Conservation (phyloP, 169 alveolate genomes). For the Cystoisospora suis region DNA sequence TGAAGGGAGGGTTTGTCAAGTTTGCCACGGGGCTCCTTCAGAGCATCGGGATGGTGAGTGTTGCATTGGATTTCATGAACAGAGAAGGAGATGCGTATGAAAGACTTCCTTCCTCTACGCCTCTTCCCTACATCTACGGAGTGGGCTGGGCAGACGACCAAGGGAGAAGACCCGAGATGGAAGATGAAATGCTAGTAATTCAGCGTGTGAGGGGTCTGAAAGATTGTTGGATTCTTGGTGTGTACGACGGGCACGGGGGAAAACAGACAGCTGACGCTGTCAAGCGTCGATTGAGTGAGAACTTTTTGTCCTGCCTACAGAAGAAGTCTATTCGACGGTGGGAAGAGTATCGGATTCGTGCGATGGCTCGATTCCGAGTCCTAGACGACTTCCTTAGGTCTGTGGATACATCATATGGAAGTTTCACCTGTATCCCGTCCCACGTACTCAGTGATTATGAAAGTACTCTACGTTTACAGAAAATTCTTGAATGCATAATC, state of each 20-base stretch:
- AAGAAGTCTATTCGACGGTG: not conserved
- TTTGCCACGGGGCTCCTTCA: too few relatives aligned
- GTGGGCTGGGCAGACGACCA: slow-evolving; percentile 66
- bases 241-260: slow-evolving; percentile 66
- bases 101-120: not conserved
- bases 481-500: not conserved
- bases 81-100: too few relatives aligned
- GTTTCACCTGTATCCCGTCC: too few relatives aligned
- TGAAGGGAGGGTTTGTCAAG: too few relatives aligned
- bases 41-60: too few relatives aligned
- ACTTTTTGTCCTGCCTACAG: not conserved
- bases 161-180: slow-evolving; percentile 58
- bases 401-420: too few relatives aligned
- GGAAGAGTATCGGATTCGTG: not conserved
- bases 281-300: slow-evolving; percentile 13
- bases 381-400: too few relatives aligned
- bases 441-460: not conserved
- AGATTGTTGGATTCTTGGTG: slow-evolving; percentile 32
- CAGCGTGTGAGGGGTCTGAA: not conserved
- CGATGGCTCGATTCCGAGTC: not conserved
- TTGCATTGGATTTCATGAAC: too few relatives aligned
- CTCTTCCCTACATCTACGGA: not conserved
- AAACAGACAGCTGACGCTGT: slow-evolving; percentile 21
- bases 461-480: not conserved
- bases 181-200: slow-evolving; percentile 37